phyloP scores from a whole-genome alignment of 441 rosid species.

The Adansonia grandidieri region DNA sequence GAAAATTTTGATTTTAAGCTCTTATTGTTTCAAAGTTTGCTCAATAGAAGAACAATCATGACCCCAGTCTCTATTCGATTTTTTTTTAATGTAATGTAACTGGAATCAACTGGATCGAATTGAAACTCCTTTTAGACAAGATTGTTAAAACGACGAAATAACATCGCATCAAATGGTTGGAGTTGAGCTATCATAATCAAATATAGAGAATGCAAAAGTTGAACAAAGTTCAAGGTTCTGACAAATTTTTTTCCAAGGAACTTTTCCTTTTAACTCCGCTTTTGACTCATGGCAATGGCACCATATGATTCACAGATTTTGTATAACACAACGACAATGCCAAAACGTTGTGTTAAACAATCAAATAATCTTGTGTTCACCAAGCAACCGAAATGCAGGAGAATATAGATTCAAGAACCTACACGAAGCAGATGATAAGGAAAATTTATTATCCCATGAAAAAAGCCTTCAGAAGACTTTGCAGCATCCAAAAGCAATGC shows the following conservation, averaged over 20 bases:
- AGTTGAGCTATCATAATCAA: background rate
- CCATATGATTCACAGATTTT: background rate
- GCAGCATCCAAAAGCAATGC: background rate
- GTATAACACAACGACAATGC: background rate
- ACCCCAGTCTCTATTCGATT: background rate
- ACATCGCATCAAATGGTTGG: background rate
- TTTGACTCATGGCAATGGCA: background rate
- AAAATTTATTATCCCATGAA: conserved; percentile 8
- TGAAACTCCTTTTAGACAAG: background rate
- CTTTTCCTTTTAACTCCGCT: background rate
- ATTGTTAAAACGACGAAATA: background rate
- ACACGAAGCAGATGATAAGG: background rate
- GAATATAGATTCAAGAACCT: background rate
- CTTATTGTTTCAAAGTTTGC: background rate
- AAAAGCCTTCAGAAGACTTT: background rate
- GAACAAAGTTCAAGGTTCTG: background rate
- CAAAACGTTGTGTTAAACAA: background rate
- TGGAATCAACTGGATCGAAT: background rate
- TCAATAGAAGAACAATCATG: background rate
- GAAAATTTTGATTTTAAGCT: background rate
- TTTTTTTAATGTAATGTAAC: background rate
- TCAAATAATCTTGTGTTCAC: background rate
- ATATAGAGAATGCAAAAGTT: background rate
- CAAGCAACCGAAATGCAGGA: background rate
- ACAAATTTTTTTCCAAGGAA: background rate